A percentile compares a stretch with the other conserved stretches of the same genome.
phyloP scores from a whole-genome alignment of 495 filamentous ascomycete species.

The Xylaria venustula region DNA sequence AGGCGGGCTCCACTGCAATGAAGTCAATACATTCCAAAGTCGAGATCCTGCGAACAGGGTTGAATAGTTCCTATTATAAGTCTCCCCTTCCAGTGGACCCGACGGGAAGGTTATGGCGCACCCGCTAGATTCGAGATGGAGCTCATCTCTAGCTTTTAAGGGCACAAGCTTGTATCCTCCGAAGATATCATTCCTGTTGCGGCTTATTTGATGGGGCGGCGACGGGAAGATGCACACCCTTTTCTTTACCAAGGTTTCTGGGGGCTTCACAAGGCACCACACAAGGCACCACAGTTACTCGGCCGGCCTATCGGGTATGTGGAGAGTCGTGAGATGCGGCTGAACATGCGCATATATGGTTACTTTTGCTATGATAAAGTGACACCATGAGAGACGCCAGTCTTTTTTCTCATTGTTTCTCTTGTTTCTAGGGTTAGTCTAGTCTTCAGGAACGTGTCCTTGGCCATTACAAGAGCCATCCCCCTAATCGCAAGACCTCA shows the following conservation, averaged over 20 bases:
- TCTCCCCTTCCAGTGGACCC: neutral
- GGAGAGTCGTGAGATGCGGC: neutral
- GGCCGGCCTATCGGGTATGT: neutral
- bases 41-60: neutral
- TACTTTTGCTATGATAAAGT: too few relatives aligned
- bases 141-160: conserved; percentile 4
- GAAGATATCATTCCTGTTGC: neutral
- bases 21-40: neutral
- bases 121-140: neutral
- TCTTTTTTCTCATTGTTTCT: neutral
- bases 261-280: neutral
- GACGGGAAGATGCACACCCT: neutral
- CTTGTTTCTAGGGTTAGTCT: too few relatives aligned
- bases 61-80: neutral
- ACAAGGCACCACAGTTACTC: neutral
- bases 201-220: neutral
- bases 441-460: too few relatives aligned
- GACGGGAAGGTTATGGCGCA: conserved; percentile 2
- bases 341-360: neutral
- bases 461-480: too few relatives aligned
- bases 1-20: neutral
- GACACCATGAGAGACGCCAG: too few relatives aligned
- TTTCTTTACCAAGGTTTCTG: neutral
- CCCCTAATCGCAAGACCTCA: too few relatives aligned
- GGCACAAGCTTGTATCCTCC: neutral